A percentile compares a stretch with the other conserved stretches of the same genome.
Conservation (phyloP, 306 rosid genomes). For the Datisca glomerata region DNA sequence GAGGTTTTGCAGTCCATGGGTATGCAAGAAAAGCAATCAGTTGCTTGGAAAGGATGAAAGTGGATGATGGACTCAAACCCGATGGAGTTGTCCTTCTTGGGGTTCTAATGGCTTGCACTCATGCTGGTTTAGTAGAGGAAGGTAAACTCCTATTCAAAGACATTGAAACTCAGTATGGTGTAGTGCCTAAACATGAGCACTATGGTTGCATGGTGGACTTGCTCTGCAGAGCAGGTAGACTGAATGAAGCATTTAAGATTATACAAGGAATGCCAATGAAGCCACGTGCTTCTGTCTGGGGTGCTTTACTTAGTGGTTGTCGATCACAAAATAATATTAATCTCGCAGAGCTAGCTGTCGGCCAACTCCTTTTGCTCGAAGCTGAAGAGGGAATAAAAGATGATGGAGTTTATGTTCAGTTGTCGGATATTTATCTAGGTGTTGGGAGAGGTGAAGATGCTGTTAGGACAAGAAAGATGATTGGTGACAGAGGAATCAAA, state of each 20-base stretch:
- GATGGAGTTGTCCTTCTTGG: constrained; percentile 32
- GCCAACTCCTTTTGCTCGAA: constrained; percentile 20
- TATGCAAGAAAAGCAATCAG: constrained; percentile 12
- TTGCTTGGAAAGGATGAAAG: constrained; percentile 27
- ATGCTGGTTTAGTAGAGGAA: constrained; percentile 26
- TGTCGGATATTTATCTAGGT: constrained; percentile 31
- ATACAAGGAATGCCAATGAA: constrained; percentile 31
- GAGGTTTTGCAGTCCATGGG: constrained; percentile 27
- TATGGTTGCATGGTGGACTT: constrained; percentile 31
- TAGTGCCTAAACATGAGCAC: constrained; percentile 29
- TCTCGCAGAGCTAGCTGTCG: constrained; percentile 31
- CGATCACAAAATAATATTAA: constrained; percentile 18
- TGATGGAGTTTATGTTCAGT: constrained; percentile 30
- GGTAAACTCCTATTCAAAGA: constrained; percentile 16
- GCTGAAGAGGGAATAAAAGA: constrained; percentile 19
- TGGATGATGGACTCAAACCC: constrained; percentile 24
- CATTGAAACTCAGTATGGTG: constrained; percentile 23
- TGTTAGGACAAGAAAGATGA: constrained; percentile 22
- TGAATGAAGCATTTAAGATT: constrained; percentile 23
- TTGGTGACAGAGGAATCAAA: constrained; percentile 21
- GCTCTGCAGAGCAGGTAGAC: constrained; percentile 25
- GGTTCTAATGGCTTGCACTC: constrained; percentile 27
- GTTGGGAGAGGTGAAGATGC: constrained; percentile 26
- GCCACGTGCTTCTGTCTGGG: constrained; percentile 42
- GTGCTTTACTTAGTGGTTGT: constrained; percentile 32